Conservation (phyloP, 1,284 basidiomycete species). For the Irpex lacteus region DNA sequence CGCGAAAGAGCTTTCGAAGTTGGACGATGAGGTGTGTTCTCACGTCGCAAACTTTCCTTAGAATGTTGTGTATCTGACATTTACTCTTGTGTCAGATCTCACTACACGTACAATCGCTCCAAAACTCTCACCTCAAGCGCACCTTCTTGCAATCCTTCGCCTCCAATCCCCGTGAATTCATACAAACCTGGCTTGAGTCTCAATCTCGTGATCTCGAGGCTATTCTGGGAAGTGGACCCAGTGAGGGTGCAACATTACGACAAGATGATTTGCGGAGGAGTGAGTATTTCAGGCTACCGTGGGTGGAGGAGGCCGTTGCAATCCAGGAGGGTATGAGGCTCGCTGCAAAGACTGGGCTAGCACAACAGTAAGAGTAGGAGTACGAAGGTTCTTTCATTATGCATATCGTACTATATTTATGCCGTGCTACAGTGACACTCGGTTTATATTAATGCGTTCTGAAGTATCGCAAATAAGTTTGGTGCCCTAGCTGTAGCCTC, state of each 20-base stretch:
- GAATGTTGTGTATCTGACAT: constrained; percentile 7
- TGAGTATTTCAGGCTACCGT: constrained; percentile 87
- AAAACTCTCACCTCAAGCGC: constrained; percentile 83
- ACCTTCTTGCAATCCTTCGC: constrained; percentile 88
- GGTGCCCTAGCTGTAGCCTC: no score
- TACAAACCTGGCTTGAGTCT: constrained; percentile 87
- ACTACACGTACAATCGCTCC: constrained; percentile 76
- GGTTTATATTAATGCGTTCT: no score
- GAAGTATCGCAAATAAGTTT: no score
- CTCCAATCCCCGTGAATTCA: constrained; percentile 76
- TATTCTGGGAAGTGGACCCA: constrained; percentile 84
- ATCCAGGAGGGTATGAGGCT: constrained; percentile 54
- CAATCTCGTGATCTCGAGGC: constrained; percentile 90
- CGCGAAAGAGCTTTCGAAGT: constrained; percentile 62
- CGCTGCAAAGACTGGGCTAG: constrained; percentile 35
- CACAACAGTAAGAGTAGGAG: constrained; percentile 6
- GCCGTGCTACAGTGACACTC: neutral
- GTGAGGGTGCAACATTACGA: constrained; percentile 75
- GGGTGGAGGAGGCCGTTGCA: constrained; percentile 76
- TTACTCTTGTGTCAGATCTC: constrained; percentile 54
- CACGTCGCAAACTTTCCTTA: constrained; percentile 1
- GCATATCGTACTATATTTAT: neutral
- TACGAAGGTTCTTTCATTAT: no score
- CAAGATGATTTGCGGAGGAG: constrained; percentile 87
- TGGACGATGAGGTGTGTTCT: constrained; percentile 80